Evolutionary conservation across 495 filamentous ascomycete genomes (phyloP), one percentile per base, ranked within the genome.

Genomic region (Neurospora tetraspora): DNA sequence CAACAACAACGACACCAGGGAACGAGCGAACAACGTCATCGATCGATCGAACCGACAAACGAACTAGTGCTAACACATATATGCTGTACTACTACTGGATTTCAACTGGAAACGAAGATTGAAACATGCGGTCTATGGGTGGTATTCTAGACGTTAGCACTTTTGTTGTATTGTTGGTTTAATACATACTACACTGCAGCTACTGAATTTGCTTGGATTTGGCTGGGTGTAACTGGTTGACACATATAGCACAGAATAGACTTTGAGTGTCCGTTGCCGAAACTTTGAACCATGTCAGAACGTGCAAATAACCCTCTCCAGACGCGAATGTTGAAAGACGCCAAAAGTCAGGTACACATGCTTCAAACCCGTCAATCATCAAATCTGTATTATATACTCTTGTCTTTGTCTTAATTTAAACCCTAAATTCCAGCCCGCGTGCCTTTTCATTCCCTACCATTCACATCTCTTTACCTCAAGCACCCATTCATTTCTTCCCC

Each of bases 401-500:
- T 14, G 2, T 27, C 20, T 31, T 27, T 34, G 27, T 61, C 53
- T 9, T 31, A 2, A 0, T 34, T 16, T 61, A 4, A 59, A 27
- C 12, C 5, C 8, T 5, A 27, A 61, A 34, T 16, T 61, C 6
- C 23, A 61, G 34, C 11, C 5, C 27, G 9, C 27, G 9, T 14
- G 16, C 12, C 53, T 61, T 61, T 61, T 61, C 27, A 34, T 12
- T 6, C 2, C 12, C 27, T 34, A 34, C 53, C n/a, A 9, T 47
- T 47, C 43, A 47, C 2, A 47, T 4, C 1, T 20, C 8, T 20
- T 47, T 3, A n/a, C 18, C 43, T 16, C 3, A 18, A 18, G 1
- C 40, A 43, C 16, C 9, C 47, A 2, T 65, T 76, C 81, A 89
- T 82, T 90, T 90, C 82, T 90, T 91, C 23, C 88, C 89, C 86